Evolutionary conservation across 192 early-diverging fungal species (phyloP).

Genomic region (Coemansia sp.): DNA sequence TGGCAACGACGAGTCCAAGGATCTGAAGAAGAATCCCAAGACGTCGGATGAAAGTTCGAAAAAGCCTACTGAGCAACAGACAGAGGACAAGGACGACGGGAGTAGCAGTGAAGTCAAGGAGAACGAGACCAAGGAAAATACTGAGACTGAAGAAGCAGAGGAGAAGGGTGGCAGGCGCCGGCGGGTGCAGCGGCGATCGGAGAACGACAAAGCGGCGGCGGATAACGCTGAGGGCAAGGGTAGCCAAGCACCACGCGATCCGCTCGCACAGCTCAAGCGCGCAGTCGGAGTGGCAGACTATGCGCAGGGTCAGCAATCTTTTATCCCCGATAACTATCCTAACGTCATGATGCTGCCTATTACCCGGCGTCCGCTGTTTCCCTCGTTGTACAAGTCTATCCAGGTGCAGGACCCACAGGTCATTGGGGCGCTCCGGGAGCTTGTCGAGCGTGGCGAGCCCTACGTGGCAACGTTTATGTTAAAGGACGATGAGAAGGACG

Average conservation of each 20-base stretch:
- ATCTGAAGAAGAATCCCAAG: background rate
- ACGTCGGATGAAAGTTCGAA: background rate
- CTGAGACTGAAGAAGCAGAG: conserved; percentile 6
- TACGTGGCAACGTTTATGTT: conserved; percentile 95
- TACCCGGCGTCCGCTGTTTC: conserved; percentile 89
- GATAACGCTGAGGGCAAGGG: conserved; percentile 10
- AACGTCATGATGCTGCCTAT: conserved; percentile 93
- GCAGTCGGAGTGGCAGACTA: conserved; percentile 62
- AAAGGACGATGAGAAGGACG: conserved; percentile 84
- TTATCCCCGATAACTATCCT: conserved; percentile 89
- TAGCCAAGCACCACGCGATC: conserved; percentile 16
- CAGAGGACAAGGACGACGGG: conserved; percentile 2
- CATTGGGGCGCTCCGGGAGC: conserved; percentile 85
- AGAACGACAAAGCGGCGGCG: conserved; percentile 16
- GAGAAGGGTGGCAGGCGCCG: conserved; percentile 25
- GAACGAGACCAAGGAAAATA: conserved; percentile 4
- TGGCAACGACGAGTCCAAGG: background rate
- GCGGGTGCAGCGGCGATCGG: conserved; percentile 35
- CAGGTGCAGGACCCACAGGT: conserved; percentile 94
- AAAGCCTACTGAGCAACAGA: background rate
- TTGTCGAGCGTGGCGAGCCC: conserved; percentile 91
- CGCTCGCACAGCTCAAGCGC: conserved; percentile 45
- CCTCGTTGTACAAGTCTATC: conserved; percentile 97
- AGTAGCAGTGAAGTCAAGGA: conserved; percentile 6
- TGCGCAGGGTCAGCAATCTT: conserved; percentile 66